Base-by-base conservation (phyloP, 257 asterid genomes). In the Osmanthus fragrans region DNA sequence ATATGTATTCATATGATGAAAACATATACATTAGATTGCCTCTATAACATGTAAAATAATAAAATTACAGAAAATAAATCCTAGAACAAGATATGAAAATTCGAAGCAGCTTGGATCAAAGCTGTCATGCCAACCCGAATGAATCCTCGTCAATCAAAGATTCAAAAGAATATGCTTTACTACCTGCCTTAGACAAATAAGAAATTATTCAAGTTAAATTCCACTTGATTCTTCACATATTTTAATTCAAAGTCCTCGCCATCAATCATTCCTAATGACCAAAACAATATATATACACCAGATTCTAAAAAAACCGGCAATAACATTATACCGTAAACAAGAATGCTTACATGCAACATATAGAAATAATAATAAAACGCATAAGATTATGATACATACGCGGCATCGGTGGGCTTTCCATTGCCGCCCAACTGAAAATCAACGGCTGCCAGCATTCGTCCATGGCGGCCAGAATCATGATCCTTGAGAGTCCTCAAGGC, bases 401-500 rank as follows among this genome's bases (percentile, higher is more conserved):
- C 90, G 7, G 89, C 66, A 39, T 70, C 82, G 3, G 88, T 80
- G 13, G 92, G 93, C n/a, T 84, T 77, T 2, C 88, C 88, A 56
- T 89, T 85, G 4, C 96, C 92, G 8, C 94, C 92, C 25, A 89
- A 70, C 36, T 71, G 84, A 45, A 89, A 87, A 73, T 89, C 94
- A 11, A 85, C 39, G 33, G 80, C 82, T 66, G 82, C 72, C 18
- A 90, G 94, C 84, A 76, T 70, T 70, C 96, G 84, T 32, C 88
- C 88, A 18, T 90, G 96, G 71, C 93, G 89, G 19, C 27, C 88
- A 2, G 73, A 68, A 74, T 90, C 94, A 49, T 90, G 96, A 19
- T 76, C 87, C 79, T 66, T 70, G 1, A 89, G 79, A 67, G 77
- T 82, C 6, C 21, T 33, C 85, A 90, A 51, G 23, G 76, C 60